phyloP scores from a whole-genome alignment of 1,284 basidiomycete species.

The Leccinum pachyderme region DNA sequence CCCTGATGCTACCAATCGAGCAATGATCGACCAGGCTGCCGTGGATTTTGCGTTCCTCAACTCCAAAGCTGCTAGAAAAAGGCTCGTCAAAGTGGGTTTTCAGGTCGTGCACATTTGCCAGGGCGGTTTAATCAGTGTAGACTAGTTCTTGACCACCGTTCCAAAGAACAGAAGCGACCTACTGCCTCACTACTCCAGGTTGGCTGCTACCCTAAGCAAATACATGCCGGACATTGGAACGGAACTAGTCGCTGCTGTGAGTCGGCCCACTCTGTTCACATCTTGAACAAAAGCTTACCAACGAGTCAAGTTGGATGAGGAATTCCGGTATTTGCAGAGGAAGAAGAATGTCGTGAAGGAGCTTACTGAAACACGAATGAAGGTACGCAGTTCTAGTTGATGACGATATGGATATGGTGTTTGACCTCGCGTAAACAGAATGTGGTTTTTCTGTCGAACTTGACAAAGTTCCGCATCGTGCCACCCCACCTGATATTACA shows the following conservation, averaged over 20 bases:
- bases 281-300: slow-evolving; percentile 9
- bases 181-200: slow-evolving; percentile 89
- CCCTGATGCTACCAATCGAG: slow-evolving; percentile 91
- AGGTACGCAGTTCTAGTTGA: slow-evolving; percentile 47
- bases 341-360: slow-evolving; percentile 93
- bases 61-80: slow-evolving; percentile 90
- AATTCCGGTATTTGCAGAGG: slow-evolving; percentile 93
- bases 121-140: slow-evolving; percentile 10
- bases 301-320: slow-evolving; percentile 80
- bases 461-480: slow-evolving; percentile 96
- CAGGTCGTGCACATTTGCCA: neutral
- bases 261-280: slow-evolving; percentile 29
- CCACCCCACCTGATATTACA: slow-evolving; percentile 92
- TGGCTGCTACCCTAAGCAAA: slow-evolving; percentile 83
- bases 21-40: slow-evolving; percentile 89
- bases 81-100: slow-evolving; percentile 75
- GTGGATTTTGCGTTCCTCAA: slow-evolving; percentile 97
- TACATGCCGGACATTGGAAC: slow-evolving; percentile 94
- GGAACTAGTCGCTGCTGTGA: slow-evolving; percentile 77
- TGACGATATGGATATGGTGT: neutral
- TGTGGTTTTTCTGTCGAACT: slow-evolving; percentile 82
- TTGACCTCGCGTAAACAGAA: slow-evolving; percentile 56
- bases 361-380: slow-evolving; percentile 79
- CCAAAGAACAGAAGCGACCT: slow-evolving; percentile 90
- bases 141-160: slow-evolving; percentile 80